A percentile compares a stretch with the other conserved stretches of the same genome.
Evolutionary conservation across 2,329 filamentous ascomycete genomes (phyloP).

Genomic region (Aspergillus bombycis): DNA sequence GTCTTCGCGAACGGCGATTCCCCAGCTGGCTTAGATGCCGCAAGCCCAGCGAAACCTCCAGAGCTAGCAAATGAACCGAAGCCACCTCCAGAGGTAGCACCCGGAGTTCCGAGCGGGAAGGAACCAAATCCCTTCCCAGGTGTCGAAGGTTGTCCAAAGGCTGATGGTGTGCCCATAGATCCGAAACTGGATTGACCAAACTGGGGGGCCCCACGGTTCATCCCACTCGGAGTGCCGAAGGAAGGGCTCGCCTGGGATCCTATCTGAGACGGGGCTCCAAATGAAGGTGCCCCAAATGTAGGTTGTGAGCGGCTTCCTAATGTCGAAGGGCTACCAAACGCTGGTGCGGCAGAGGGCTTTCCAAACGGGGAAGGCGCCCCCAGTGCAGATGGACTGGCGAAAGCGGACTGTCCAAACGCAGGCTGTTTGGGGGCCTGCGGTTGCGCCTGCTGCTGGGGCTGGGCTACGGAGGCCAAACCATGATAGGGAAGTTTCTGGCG

Average conservation of each 20-base stretch:
- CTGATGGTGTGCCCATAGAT: constrained; percentile 19
- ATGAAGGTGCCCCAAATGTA: constrained; percentile 33
- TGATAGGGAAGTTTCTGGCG: constrained; percentile 72
- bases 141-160: constrained; percentile 38
- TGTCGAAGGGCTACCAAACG: constrained; percentile 34
- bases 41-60: constrained; percentile 30
- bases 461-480: constrained; percentile 58
- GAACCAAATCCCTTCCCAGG: constrained; percentile 27
- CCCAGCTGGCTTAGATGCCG: constrained; percentile 27
- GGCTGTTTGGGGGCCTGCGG: constrained; percentile 23
- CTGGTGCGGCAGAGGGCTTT: constrained; percentile 28
- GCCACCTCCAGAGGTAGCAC: constrained; percentile 30
- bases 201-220: constrained; percentile 32
- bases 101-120: constrained; percentile 26
- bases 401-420: constrained; percentile 32
- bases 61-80: constrained; percentile 39
- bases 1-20: constrained; percentile 33
- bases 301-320: constrained; percentile 29
- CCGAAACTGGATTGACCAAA: constrained; percentile 41
- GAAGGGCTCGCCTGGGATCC: constrained; percentile 15
- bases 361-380: constrained; percentile 31
- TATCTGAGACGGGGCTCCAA: constrained; percentile 37
- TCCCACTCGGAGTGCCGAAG: constrained; percentile 41
- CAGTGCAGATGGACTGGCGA: constrained; percentile 28
- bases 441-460: constrained; percentile 21